phyloP scores from a whole-genome alignment of 2,329 filamentous ascomycete species.

The Tolypocladium endophyticum region DNA sequence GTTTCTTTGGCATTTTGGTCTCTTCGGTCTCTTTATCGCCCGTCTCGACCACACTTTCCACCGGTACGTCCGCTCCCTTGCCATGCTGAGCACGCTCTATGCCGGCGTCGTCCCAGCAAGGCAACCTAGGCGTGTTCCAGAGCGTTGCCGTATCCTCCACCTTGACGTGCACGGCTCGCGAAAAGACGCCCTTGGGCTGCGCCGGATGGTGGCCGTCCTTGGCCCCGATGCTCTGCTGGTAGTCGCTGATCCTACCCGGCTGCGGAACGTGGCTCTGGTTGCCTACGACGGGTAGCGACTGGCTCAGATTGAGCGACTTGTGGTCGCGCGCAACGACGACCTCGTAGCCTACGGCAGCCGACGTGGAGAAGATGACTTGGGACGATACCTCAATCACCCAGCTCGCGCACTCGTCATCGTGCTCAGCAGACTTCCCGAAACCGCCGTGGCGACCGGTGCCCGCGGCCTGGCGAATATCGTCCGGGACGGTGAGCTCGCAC shows the following conservation, averaged over 20 bases:
- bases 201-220: constrained; percentile 49
- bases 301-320: constrained; percentile 62
- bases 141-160: constrained; percentile 82
- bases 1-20: constrained; percentile 32
- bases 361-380: constrained; percentile 87
- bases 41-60: constrained; percentile 22
- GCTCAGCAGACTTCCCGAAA: constrained; percentile 33
- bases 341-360: constrained; percentile 81
- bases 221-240: constrained; percentile 52
- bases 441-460: constrained; percentile 32
- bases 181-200: constrained; percentile 70
- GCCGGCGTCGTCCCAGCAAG: constrained; percentile 45
- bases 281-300: constrained; percentile 33
- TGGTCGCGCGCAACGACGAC: constrained; percentile 76
- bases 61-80: constrained; percentile 17
- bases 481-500: constrained; percentile 69
- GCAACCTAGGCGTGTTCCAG: constrained; percentile 86
- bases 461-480: constrained; percentile 60
- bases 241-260: constrained; percentile 67
- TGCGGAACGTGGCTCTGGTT: constrained; percentile 38
- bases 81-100: constrained; percentile 14
- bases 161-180: constrained; percentile 63
- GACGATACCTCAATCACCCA: constrained; percentile 91
- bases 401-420: constrained; percentile 49
- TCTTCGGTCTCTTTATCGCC: constrained; percentile 17